These are phyloP conservation scores for Xylogone sp. DNA, from an alignment of 2,329 filamentous ascomycete species.

Conservation along the genomic window DNA sequence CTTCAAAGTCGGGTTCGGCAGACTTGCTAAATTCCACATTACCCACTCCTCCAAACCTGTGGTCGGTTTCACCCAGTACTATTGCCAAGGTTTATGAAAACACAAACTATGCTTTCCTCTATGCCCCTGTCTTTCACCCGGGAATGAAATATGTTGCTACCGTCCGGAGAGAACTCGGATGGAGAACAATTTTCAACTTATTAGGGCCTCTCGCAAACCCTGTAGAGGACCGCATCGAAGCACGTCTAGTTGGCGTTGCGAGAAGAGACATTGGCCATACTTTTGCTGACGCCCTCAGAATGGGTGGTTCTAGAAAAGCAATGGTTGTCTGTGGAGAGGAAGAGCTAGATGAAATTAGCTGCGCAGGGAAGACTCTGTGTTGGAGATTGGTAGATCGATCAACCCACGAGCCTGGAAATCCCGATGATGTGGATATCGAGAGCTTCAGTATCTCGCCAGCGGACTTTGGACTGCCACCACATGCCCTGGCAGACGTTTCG, in stretches of 20 bases:
- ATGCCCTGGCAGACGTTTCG: constrained; percentile 74
- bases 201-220: constrained; percentile 91
- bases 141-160: constrained; percentile 88
- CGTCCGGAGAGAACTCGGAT: constrained; percentile 82
- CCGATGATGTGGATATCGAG: constrained; percentile 55
- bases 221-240: constrained; percentile 78
- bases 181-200: constrained; percentile 97
- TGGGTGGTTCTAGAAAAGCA: constrained; percentile 76
- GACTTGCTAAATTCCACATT: constrained; percentile 78
- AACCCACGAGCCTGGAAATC: constrained; percentile 28
- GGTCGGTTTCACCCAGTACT: constrained; percentile 67
- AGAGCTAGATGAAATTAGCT: constrained; percentile 92
- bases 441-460: constrained; percentile 74
- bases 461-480: constrained; percentile 80
- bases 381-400: constrained; percentile 68
- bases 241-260: constrained; percentile 89
- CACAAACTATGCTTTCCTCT: constrained; percentile 93
- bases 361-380: constrained; percentile 82
- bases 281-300: constrained; percentile 78
- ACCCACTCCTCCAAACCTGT: constrained; percentile 69
- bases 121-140: constrained; percentile 93
- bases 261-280: constrained; percentile 81
- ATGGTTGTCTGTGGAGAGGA: constrained; percentile 91
- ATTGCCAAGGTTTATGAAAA: constrained; percentile 69
- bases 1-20: constrained; percentile 91